Evolutionary conservation across 2,329 filamentous ascomycete genomes (phyloP).

Genomic region (Phoma sp.): DNA sequence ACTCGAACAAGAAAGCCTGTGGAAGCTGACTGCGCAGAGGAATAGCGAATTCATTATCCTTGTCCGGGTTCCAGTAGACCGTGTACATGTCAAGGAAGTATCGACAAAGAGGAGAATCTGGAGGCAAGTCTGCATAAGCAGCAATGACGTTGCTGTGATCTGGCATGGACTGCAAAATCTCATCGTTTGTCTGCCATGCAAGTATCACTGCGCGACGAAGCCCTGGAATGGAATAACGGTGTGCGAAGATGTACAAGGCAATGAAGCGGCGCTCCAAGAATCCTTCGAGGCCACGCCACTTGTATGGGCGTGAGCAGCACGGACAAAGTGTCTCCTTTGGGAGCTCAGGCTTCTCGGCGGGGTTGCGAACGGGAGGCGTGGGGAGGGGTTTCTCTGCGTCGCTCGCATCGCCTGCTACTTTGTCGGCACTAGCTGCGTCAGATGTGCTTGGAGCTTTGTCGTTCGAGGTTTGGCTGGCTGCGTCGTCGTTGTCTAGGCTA

Average conservation of each 20-base stretch:
- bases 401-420: constrained; percentile 38
- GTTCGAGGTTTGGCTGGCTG: constrained; percentile 20
- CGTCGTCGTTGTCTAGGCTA: constrained; percentile 39
- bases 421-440: constrained; percentile 33
- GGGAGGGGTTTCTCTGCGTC: constrained; percentile 29
- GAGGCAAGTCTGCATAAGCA: constrained; percentile 40
- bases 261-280: constrained; percentile 47
- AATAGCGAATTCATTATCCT: constrained; percentile 39
- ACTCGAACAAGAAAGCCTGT: constrained; percentile 43
- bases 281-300: constrained; percentile 46
- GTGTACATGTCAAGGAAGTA: constrained; percentile 48
- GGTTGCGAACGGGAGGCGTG: constrained; percentile 35
- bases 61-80: constrained; percentile 46
- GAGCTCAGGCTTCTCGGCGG: constrained; percentile 41
- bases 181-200: constrained; percentile 46
- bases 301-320: constrained; percentile 45
- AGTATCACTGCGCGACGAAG: constrained; percentile 41
- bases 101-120: constrained; percentile 38
- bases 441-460: constrained; percentile 18
- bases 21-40: constrained; percentile 42
- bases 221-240: constrained; percentile 41
- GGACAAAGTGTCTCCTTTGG: constrained; percentile 45
- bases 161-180: constrained; percentile 45
- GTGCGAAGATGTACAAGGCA: constrained; percentile 41
- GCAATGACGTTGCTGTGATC: constrained; percentile 47